Evolutionary conservation across 345 rosid genomes (phyloP).

Genomic region (Cardamine resedifolia): DNA sequence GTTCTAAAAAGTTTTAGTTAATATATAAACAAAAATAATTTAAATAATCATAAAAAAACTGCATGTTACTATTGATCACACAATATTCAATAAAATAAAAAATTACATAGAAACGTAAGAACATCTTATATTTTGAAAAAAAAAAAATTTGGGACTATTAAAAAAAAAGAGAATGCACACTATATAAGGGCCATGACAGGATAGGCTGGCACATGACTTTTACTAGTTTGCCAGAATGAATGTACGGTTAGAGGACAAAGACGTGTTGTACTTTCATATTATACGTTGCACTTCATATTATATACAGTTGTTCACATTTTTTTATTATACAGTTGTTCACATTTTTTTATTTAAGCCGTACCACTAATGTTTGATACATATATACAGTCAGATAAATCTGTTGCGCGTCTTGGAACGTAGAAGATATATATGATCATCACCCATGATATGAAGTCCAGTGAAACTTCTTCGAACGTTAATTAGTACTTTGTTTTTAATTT

Average conservation of each 20-base stretch:
- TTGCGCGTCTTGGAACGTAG: constrained; percentile 3
- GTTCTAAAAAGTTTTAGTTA: too few species aligned
- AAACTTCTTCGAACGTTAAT: constrained; percentile 24
- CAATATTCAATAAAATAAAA: too few species aligned
- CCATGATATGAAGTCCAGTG: not conserved
- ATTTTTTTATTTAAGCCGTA: constrained; percentile 21
- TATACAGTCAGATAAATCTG: constrained; percentile 19
- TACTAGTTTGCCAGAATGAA: constrained; percentile 29
- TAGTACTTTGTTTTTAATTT: not conserved
- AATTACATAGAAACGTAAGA: too few species aligned
- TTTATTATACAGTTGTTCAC: constrained; percentile 37
- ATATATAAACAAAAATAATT: too few species aligned
- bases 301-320: constrained; percentile 35
- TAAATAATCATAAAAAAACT: too few species aligned
- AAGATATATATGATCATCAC: constrained; percentile 13
- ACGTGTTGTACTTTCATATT: constrained; percentile 37
- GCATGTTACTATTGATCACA: too few species aligned
- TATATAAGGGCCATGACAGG: not conserved
- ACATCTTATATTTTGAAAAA: too few species aligned
- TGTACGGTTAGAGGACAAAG: constrained; percentile 42
- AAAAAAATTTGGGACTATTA: too few species aligned
- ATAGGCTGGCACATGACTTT: constrained; percentile 35
- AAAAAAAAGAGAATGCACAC: not conserved
- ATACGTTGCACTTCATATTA: constrained; percentile 28
- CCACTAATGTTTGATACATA: constrained; percentile 27